Base-by-base conservation (phyloP, 1,284 basidiomycete species). In the Ustanciosporium gigantosporum region DNA sequence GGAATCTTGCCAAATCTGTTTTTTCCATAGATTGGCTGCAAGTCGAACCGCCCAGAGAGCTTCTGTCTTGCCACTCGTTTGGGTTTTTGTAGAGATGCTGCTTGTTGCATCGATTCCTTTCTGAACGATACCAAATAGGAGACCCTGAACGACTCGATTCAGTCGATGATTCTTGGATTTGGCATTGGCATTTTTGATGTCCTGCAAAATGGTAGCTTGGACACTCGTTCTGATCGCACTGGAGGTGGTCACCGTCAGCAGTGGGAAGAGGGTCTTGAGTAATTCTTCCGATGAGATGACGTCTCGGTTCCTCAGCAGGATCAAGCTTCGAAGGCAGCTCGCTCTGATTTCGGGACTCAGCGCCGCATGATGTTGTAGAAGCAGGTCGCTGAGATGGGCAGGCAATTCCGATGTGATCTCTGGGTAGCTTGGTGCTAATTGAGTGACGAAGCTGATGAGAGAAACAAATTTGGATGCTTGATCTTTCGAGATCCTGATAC, bases 11-110 rank as follows among this genome's bases (percentile, higher is more conserved):
- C 94, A 99, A 31, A 95, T 86, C 25, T 87, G 86, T 80, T 94
- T 97, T 69, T 85, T 85, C 95, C 94, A 98, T 21, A 98, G 82
- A 71, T 98, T 93, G 73, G 90, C 89, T 14, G 93, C 90, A 44
- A 98, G 80, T 39, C 94, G 88, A 35, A 98, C 88, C 2, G 95
- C 94, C 94, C 95, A 98, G 84, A 97, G 89, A 2, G 94, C 93
- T 73, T 97, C 94, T 8, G 68, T 66, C 48, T 70, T 73, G 24
- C 70, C 65, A 5, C 8, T 22, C 13, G 19, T 22, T 8, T 9
- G 8, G 19, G 21, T 6, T 23, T 5, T 13, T 5, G 19, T 9
- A n/a, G 52, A 46, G 8, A 32, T 38, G 13, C 45, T 48, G 8
- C 45, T 39, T 16, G 56, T 41, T 19, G 62, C 87, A 27, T 64